phyloP scores from a whole-genome alignment of 129 eudicot species.

The Tagetes patula region DNA sequence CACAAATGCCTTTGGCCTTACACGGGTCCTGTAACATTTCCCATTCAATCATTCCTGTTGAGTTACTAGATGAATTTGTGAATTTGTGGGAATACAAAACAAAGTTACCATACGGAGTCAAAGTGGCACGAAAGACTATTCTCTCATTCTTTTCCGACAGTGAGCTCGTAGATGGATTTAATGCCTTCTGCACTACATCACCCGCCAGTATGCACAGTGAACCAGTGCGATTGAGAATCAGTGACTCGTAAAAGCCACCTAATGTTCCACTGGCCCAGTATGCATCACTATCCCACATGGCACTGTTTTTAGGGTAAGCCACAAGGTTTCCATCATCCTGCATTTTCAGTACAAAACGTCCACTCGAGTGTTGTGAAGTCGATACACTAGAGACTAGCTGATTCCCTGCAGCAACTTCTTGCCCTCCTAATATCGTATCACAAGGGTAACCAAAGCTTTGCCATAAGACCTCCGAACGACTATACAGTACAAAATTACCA shows the following conservation, averaged over 20 bases:
- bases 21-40: slow-evolving; percentile 26
- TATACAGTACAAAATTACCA: slow-evolving; percentile 35
- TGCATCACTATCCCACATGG: not conserved
- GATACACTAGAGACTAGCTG: slow-evolving; percentile 27
- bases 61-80: not conserved
- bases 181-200: not conserved
- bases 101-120: slow-evolving; percentile 30
- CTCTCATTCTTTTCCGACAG: not conserved
- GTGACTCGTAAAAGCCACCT: fast-evolving
- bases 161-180: not conserved
- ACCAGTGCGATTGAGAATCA: slow-evolving; percentile 17
- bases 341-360: slow-evolving; percentile 19
- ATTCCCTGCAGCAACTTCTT: not conserved
- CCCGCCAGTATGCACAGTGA: not conserved
- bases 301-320: slow-evolving; percentile 22
- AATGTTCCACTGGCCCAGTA: slow-evolving; percentile 21
- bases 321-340: slow-evolving; percentile 31
- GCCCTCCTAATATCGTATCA: slow-evolving; percentile 42
- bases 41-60: slow-evolving; percentile 20
- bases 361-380: slow-evolving; percentile 14
- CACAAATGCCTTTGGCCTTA: slow-evolving; percentile 33
- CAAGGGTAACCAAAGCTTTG: slow-evolving; percentile 28
- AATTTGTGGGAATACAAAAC: slow-evolving; percentile 37
- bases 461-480: slow-evolving; percentile 17
- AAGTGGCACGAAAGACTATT: slow-evolving; percentile 38